phyloP scores from a whole-genome alignment of 768 basidiomycete genomes.

The Cyclocybe aegerita region DNA sequence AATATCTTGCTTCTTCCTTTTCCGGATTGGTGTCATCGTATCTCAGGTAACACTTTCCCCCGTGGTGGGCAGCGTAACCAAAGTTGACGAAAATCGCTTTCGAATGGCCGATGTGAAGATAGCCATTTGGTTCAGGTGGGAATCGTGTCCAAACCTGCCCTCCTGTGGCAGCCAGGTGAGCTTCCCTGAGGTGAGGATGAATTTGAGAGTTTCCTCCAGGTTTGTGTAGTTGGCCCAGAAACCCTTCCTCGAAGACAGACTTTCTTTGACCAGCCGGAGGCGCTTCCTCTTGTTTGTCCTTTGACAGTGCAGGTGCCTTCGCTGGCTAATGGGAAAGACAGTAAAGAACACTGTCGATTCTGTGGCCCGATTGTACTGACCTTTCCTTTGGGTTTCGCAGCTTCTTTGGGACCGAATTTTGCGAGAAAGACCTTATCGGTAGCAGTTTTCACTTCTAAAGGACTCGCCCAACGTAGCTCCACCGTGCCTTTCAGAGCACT shows the following conservation, averaged over 20 bases:
- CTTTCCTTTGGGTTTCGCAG: constrained; percentile 65
- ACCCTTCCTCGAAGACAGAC: constrained; percentile 91
- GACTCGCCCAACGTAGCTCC: constrained; percentile 77
- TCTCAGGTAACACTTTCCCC: constrained; percentile 90
- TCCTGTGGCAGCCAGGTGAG: constrained; percentile 77
- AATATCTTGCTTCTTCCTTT: constrained; percentile 94
- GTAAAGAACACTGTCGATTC: background rate
- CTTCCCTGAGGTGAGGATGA: constrained; percentile 70
- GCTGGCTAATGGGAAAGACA: constrained; percentile 35
- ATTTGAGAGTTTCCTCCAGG: constrained; percentile 94
- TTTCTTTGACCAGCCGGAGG: constrained; percentile 43
- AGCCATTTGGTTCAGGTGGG: constrained; percentile 98
- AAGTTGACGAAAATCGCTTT: constrained; percentile 99
- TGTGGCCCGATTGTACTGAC: constrained; percentile 28
- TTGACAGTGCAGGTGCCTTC: constrained; percentile 26
- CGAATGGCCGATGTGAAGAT: constrained; percentile 92
- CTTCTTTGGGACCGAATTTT: constrained; percentile 72
- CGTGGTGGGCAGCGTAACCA: constrained; percentile 94
- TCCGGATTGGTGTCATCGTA: constrained; percentile 99
- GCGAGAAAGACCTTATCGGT: constrained; percentile 69
- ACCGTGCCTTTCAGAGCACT: constrained; percentile 60
- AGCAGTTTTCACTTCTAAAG: constrained; percentile 81
- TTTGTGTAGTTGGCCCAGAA: constrained; percentile 88
- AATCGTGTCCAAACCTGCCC: constrained; percentile 93
- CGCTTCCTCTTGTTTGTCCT: constrained; percentile 25